These are phyloP conservation scores for Lentithecium fluviatile DNA, from an alignment of 495 filamentous ascomycete genomes.

Conservation along the genomic window DNA sequence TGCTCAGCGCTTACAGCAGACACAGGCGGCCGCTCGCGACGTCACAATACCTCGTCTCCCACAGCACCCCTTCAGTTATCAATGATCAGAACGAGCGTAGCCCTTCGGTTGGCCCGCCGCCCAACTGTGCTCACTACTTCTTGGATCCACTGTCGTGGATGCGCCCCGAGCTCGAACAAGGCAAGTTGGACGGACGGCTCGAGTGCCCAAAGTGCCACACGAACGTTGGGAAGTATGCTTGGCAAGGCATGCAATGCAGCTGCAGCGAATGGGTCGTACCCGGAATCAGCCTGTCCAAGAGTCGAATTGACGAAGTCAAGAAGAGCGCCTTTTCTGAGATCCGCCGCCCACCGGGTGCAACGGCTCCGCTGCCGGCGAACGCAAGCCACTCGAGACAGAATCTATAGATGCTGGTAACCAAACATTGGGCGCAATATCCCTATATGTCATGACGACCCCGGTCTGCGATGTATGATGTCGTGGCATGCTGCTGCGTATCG, in stretches of 20 bases:
- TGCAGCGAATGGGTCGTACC: slow-evolving; percentile 89
- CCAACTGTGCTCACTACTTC: slow-evolving; percentile 76
- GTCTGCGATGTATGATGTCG: no score
- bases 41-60: slow-evolving; percentile 59
- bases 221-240: slow-evolving; percentile 88
- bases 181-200: slow-evolving; percentile 75
- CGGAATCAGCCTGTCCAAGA: slow-evolving; percentile 79
- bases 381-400: slow-evolving; percentile 19
- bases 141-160: slow-evolving; percentile 93
- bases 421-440: no score
- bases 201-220: slow-evolving; percentile 79
- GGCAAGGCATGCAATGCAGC: slow-evolving; percentile 92
- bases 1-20: slow-evolving; percentile 13
- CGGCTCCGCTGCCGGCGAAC: not conserved
- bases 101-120: not conserved
- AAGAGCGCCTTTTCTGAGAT: slow-evolving; percentile 23
- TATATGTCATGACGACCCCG: no score
- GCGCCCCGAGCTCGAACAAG: slow-evolving; percentile 72
- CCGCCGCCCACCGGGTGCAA: slow-evolving; percentile 26
- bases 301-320: slow-evolving; percentile 71
- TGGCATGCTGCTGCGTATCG: no score
- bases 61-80: slow-evolving; percentile 42
- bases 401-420: slow-evolving; percentile 8
- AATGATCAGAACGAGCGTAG: slow-evolving; percentile 12
- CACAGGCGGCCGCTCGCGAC: slow-evolving; percentile 63